Evolutionary conservation across 768 basidiomycete species (phyloP), one percentile per base, ranked within the genome.

Genomic region (Termitomyces titanicus): DNA sequence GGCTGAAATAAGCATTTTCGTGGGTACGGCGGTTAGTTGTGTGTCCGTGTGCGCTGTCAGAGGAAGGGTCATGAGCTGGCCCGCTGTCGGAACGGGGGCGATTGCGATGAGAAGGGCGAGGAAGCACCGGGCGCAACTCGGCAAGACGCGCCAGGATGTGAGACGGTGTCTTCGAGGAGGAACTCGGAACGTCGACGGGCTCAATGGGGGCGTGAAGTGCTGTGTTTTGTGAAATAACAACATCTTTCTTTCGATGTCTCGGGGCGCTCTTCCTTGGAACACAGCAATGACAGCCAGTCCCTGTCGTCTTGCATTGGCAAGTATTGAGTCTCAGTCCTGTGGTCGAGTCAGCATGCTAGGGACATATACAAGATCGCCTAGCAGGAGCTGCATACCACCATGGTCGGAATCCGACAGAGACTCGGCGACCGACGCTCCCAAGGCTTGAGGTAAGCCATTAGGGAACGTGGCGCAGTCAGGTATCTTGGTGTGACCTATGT

Each of bases 391-490:
- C 83, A 79, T 81, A 84, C 82, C 82, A 72, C 83, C 78, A 70
- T 79, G 77, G 64, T 88, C 84, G 53, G 84, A 83, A 62, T 86
- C 84, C 54, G 79, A 76, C 46, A 74, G 70, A 47, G 75, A 75
- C 60, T 77, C 75, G 57, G 78, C 77, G 67, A 79, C 77, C 78
- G 78, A 81, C 77, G 83, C 79, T 77, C 80, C 85, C 74, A 86
- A 77, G 70, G 81, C 80, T 69, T 81, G 76, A 17, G 87, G 85
- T 38, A 92, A 78, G 73, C 89, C 89, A 64, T 86, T 74, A 58
- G 89, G 89, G 76, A 89, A 92, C 77, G 89, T 79, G 79, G 89
- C 87, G 74, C 80, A 73, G 64, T 81, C 80, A 64, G 82, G 79
- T 66, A 85, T 74, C 74, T 82, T 82, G 58, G 77, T 80, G 61